These are phyloP conservation scores for Metschnikowia proteae DNA, from an alignment of 805 yeast species.

Conservation along the genomic window DNA sequence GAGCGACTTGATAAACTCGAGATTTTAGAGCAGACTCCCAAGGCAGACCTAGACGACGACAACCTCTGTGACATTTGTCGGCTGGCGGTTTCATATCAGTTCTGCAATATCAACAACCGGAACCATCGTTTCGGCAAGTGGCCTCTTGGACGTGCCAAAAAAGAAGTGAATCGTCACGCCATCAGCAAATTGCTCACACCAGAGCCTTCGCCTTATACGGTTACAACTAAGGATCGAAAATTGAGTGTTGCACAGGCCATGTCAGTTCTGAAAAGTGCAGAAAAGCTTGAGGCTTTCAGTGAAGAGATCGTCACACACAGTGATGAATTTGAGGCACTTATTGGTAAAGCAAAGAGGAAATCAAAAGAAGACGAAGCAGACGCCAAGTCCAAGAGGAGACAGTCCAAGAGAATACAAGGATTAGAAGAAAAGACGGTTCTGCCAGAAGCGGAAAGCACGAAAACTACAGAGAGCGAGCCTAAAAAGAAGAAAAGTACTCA, in stretches of 20 bases:
- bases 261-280: slow-evolving; percentile 10
- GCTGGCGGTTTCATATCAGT: slow-evolving; percentile 46
- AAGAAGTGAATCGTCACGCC: not conserved
- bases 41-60: slow-evolving; percentile 36
- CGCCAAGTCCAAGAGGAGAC: slow-evolving; percentile 5
- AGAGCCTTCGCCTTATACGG: slow-evolving; percentile 30
- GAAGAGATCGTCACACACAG: slow-evolving; percentile 6
- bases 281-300: slow-evolving; percentile 5
- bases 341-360: slow-evolving; percentile 15
- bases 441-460: slow-evolving; percentile 2
- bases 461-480: not conserved
- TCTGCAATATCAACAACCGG: slow-evolving; percentile 38
- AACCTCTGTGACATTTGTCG: slow-evolving; percentile 47
- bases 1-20: slow-evolving; percentile 18
- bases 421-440: slow-evolving; percentile 4
- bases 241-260: slow-evolving; percentile 7
- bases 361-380: slow-evolving; percentile 7
- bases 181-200: slow-evolving; percentile 35
- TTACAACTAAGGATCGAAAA: slow-evolving; percentile 11
- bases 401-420: slow-evolving; percentile 6
- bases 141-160: slow-evolving; percentile 15
- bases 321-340: slow-evolving; percentile 16
- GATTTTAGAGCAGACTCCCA: not conserved
- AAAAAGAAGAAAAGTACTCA: slow-evolving; percentile 15
- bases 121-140: slow-evolving; percentile 20